A percentile compares a stretch with the other conserved stretches of the same genome.
Evolutionary conservation across 768 basidiomycete genomes (phyloP).

Genomic region (Podaxis rugospora): DNA sequence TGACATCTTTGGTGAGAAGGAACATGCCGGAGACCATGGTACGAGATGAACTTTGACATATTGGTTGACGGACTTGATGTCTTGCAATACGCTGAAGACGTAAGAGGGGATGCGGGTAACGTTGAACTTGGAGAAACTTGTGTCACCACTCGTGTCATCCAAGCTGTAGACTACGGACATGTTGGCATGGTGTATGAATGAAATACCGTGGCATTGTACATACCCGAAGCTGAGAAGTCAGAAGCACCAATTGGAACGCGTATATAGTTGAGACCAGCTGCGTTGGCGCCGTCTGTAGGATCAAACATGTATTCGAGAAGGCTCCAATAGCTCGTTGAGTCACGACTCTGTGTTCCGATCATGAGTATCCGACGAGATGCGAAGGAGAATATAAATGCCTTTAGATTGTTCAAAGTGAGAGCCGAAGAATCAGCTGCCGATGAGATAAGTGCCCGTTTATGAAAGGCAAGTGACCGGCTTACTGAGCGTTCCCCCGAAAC

Average conservation of each 20-base stretch:
- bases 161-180: constrained; percentile 50
- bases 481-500: constrained; percentile 70
- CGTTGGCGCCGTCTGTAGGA: constrained; percentile 53
- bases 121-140: constrained; percentile 52
- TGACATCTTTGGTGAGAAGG: neutral
- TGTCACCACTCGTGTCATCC: constrained; percentile 61
- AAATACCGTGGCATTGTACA: constrained; percentile 9
- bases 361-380: neutral
- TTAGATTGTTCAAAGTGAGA: constrained; percentile 53
- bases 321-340: constrained; percentile 53
- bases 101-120: constrained; percentile 56
- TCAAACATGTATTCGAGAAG: constrained; percentile 58
- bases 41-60: constrained; percentile 24
- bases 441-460: neutral
- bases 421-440: constrained; percentile 68
- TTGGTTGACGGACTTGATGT: constrained; percentile 57
- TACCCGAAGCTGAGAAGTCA: constrained; percentile 63
- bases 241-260: constrained; percentile 70
- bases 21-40: constrained; percentile 72
- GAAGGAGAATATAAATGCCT: constrained; percentile 35
- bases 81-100: constrained; percentile 57
- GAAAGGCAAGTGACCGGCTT: neutral
- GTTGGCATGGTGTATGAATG: neutral
- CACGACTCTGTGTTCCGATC: constrained; percentile 32
- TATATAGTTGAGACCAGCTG: constrained; percentile 66